Conservation (phyloP, 1,139 yeast species). For the Debaryomyces udenii region DNA sequence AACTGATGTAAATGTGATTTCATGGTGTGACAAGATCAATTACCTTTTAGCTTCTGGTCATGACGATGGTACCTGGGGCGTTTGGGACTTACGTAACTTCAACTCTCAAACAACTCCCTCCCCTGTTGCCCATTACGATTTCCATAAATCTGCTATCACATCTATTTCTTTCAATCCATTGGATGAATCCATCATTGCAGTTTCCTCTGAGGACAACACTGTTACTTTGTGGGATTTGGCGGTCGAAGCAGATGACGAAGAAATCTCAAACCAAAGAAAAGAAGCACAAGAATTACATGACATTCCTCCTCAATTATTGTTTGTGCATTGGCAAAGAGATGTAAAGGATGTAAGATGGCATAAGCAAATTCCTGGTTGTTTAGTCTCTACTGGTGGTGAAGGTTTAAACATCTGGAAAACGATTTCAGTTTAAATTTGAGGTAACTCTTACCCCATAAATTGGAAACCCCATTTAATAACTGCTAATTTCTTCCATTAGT, state of each 20-base stretch:
- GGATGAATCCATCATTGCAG: slow-evolving; percentile 94
- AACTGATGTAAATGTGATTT: slow-evolving; percentile 90
- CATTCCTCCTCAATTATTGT: slow-evolving; percentile 93
- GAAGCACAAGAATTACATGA: slow-evolving; percentile 80
- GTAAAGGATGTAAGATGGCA: slow-evolving; percentile 99
- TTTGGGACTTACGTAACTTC: slow-evolving; percentile 95
- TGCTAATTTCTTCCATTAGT: neutral
- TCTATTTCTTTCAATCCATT: slow-evolving; percentile 92
- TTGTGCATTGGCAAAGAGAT: slow-evolving; percentile 97
- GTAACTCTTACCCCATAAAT: too few species aligned
- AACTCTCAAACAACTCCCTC: slow-evolving; percentile 58
- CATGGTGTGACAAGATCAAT: slow-evolving; percentile 90
- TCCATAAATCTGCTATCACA: slow-evolving; percentile 93
- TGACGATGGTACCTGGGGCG: slow-evolving; percentile 97
- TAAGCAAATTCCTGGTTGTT: slow-evolving; percentile 92
- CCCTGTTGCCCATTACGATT: slow-evolving; percentile 90
- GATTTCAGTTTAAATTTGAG: slow-evolving; percentile 80
- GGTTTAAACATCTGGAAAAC: slow-evolving; percentile 97
- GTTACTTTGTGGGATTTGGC: slow-evolving; percentile 97
- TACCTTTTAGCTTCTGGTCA: slow-evolving; percentile 93
- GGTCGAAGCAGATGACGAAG: slow-evolving; percentile 96
- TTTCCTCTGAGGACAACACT: slow-evolving; percentile 93
- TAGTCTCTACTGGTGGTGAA: slow-evolving; percentile 93
- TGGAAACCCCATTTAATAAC: too few species aligned
- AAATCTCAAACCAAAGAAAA: slow-evolving; percentile 73